These are phyloP conservation scores for Populus trichocarpa DNA, from an alignment of 441 rosid species.

Conservation along the genomic window DNA sequence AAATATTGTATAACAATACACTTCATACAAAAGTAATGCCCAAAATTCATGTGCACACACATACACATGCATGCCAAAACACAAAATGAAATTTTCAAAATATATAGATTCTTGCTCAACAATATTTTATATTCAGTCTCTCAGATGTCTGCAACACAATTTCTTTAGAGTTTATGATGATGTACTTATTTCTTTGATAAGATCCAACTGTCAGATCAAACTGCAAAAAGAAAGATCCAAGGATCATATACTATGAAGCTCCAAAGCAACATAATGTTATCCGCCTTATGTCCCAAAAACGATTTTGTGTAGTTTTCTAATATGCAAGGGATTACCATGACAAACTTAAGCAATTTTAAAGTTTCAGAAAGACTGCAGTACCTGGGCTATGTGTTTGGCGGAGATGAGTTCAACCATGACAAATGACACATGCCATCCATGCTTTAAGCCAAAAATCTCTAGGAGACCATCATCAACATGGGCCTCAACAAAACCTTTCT, in stretches of 20 bases:
- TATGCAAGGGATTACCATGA: not conserved
- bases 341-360: not conserved
- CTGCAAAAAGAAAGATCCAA: not conserved
- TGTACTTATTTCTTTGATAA: not conserved
- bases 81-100: not conserved
- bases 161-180: not conserved
- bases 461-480: conserved; percentile 89
- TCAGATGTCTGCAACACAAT: not conserved
- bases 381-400: conserved; percentile 98
- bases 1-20: not conserved
- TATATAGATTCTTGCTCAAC: not conserved
- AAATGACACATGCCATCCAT: conserved; percentile 98
- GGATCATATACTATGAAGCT: no score
- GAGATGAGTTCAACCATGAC: conserved; percentile 99
- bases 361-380: conserved; percentile 20
- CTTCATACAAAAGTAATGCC: not conserved
- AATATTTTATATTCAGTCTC: not conserved
- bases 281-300: no score
- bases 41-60: not conserved
- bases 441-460: conserved; percentile 93
- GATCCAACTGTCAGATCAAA: not conserved
- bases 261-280: no score
- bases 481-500: conserved; percentile 95
- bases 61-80: not conserved
- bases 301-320: not conserved